Percentiles rank a stretch among this genome's conserved stretches.
phyloP scores from a whole-genome alignment of 441 rosid genomes.

The Jatropha multifida region DNA sequence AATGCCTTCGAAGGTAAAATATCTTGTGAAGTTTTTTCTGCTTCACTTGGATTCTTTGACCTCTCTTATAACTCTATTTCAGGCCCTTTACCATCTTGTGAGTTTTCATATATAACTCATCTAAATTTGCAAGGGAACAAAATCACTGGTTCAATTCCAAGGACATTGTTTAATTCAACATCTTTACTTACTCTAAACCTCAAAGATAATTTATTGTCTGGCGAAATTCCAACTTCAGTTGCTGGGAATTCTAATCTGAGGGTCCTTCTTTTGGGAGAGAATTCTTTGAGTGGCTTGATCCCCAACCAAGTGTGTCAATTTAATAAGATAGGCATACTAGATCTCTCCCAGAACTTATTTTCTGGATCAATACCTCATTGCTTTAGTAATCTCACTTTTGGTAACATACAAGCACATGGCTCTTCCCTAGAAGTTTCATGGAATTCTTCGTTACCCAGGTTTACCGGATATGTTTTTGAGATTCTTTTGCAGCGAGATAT shows the following conservation, averaged over 20 bases:
- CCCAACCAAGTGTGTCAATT: background rate
- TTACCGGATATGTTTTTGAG: too few relatives aligned
- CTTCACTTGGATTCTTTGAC: background rate
- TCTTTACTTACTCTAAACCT: background rate
- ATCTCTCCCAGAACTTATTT: slow-evolving; percentile 26
- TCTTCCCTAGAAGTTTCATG: accelerated
- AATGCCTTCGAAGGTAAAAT: background rate
- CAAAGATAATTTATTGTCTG: background rate
- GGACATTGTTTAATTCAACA: background rate
- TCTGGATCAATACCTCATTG: slow-evolving; percentile 27
- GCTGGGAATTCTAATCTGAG: background rate
- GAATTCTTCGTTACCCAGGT: background rate
- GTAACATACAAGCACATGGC: background rate
- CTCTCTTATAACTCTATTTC: background rate
- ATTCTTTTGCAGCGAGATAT: background rate
- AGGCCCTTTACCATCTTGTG: background rate
- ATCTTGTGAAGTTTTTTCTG: background rate
- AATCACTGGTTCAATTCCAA: background rate
- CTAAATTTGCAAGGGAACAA: background rate
- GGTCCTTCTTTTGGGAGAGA: background rate
- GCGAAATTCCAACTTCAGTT: background rate
- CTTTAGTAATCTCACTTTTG: slow-evolving; percentile 11
- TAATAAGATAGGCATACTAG: slow-evolving; percentile 18
- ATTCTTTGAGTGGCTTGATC: background rate
- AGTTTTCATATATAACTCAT: background rate